Evolutionary conservation across 2,329 filamentous ascomycete genomes (phyloP), one percentile per base, ranked within the genome.

Genomic region (Alternaria novae-zelandiae): DNA sequence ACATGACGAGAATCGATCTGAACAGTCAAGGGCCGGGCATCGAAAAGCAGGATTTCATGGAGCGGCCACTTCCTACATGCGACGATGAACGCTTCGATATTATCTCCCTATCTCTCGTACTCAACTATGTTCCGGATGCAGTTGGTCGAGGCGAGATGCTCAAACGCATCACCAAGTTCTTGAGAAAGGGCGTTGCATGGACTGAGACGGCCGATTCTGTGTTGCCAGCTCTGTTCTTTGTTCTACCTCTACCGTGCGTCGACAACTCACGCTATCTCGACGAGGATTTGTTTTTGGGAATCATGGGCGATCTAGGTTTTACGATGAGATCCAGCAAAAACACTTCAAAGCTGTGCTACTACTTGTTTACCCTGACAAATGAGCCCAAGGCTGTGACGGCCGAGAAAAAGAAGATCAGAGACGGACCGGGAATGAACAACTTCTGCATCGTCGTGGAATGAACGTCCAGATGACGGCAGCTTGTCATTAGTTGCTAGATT

Each of bases 11-110:
- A 67, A 97, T 99, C 77, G 96, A 99, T 76, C 83, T 99, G 59
- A 92, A 96, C 80, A 96, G 94, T 63, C 93, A 97, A 75, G 90
- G 90, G 50, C 85, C 90, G 1, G 90, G 89, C 0, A 99, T 99
- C 69, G 77, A 89, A 61, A 89, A 96, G 79, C 93, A 97, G 77
- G 93, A 99, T 79, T 98, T 99, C 75, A 97, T 99, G 94, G 83
- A 93, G 70, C 86, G 94, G 25, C 92, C 94, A 0, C 79, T 95
- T 4, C 95, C 95, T 0, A 77, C 69, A 8, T 76, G 85, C 21
- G 83, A 86, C 6, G 79, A 82, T 0, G 89, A 94, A 44, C 84
- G 83, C 21, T 98, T 98, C 77, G 93, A 99, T 77, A 88, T 98
- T 55, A 90, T 99, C 73, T 97, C 94, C 54, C 84, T 99, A 23